Evolutionary conservation across 2,329 filamentous ascomycete genomes (phyloP).

Genomic region (Clarireedia hainanense): DNA sequence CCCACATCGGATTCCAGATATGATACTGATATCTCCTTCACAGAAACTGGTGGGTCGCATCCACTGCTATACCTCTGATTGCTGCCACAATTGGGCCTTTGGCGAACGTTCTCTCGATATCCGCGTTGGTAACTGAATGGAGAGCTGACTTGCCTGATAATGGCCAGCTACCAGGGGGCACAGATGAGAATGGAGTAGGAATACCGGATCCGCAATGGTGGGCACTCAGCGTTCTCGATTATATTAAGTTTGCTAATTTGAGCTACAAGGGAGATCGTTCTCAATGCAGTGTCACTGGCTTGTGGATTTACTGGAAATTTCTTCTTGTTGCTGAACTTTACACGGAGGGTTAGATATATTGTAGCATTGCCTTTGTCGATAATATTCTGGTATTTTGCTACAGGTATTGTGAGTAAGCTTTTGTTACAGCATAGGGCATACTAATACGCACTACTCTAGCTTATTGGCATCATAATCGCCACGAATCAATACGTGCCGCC

Average conservation of each 20-base stretch:
- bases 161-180: constrained; percentile 35
- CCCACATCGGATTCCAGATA: neutral
- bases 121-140: constrained; percentile 59
- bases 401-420: constrained; percentile 48
- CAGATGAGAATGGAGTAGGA: constrained; percentile 43
- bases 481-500: constrained; percentile 46
- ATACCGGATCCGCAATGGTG: constrained; percentile 56
- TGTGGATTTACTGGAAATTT: constrained; percentile 60
- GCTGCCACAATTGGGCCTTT: constrained; percentile 62
- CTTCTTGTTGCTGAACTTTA: constrained; percentile 63
- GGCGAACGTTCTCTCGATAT: constrained; percentile 63
- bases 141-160: constrained; percentile 41
- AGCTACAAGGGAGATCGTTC: constrained; percentile 42
- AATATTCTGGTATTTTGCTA: constrained; percentile 56
- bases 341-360: constrained; percentile 56
- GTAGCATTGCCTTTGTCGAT: constrained; percentile 61
- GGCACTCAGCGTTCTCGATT: neutral
- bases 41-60: constrained; percentile 35
- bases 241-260: neutral
- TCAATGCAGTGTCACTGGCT: constrained; percentile 57
- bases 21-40: neutral
- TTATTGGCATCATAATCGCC: constrained; percentile 49
- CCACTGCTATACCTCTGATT: constrained; percentile 45
- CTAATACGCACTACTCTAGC: constrained; percentile 27
- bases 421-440: neutral